A percentile compares a stretch with the other conserved stretches of the same genome.
Conservation (phyloP, 1,284 basidiomycete genomes). For the Trichosporon coremiiforme region DNA sequence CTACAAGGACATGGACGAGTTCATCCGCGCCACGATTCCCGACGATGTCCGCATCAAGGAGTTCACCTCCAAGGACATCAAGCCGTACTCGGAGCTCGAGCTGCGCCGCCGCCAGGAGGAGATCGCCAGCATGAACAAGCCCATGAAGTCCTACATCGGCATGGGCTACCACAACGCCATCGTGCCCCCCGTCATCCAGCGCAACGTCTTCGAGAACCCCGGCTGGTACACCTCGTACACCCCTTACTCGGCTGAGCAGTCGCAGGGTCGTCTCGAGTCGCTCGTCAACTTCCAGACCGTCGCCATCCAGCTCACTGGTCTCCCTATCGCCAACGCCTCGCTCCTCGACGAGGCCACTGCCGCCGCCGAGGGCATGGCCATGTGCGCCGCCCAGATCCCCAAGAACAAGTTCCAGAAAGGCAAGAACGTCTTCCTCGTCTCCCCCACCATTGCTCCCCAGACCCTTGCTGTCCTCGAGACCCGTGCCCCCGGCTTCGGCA, state of each 20-base stretch:
- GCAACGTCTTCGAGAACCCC: slow-evolving; percentile 95
- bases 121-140: slow-evolving; percentile 75
- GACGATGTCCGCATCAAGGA: slow-evolving; percentile 71
- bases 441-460: slow-evolving; percentile 78
- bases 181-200: slow-evolving; percentile 87
- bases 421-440: slow-evolving; percentile 82
- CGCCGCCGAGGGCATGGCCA: slow-evolving; percentile 74
- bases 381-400: slow-evolving; percentile 53
- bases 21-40: slow-evolving; percentile 78
- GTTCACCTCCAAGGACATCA: slow-evolving; percentile 61
- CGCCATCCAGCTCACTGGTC: slow-evolving; percentile 89
- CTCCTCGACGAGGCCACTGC: slow-evolving; percentile 90
- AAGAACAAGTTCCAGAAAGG: slow-evolving; percentile 63
- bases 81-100: slow-evolving; percentile 82
- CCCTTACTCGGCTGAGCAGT: slow-evolving; percentile 62
- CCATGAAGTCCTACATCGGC: slow-evolving; percentile 90
- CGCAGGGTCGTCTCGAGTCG: slow-evolving; percentile 80
- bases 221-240: slow-evolving; percentile 99
- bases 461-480: slow-evolving; percentile 84
- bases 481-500: slow-evolving; percentile 85
- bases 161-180: slow-evolving; percentile 97
- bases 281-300: slow-evolving; percentile 97
- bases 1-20: slow-evolving; percentile 81
- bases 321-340: slow-evolving; percentile 94
- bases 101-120: slow-evolving; percentile 73